Evolutionary conservation across 2,329 filamentous ascomycete genomes (phyloP).

Genomic region (Furcasterigmium furcatum): DNA sequence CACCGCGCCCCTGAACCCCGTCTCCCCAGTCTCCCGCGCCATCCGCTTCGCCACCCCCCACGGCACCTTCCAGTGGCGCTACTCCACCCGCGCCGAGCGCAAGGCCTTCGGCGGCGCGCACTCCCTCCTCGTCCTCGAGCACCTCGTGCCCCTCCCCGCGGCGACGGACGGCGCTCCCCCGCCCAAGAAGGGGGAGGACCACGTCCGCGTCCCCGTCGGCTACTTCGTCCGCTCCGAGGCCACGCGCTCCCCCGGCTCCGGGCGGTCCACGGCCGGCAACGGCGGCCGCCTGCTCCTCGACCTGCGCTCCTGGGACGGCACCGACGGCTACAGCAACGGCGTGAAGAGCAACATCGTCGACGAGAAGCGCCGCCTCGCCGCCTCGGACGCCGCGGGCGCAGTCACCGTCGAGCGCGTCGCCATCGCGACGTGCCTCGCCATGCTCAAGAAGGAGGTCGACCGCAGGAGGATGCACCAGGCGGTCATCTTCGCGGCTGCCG

Average conservation of each 20-base stretch:
- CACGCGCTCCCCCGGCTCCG: slow-evolving; percentile 35
- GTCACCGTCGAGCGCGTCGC: slow-evolving; percentile 43
- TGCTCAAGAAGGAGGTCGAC: slow-evolving; percentile 66
- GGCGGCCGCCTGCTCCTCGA: slow-evolving; percentile 46
- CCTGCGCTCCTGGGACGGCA: slow-evolving; percentile 27
- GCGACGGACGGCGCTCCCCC: slow-evolving; percentile 1
- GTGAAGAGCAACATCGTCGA: background rate
- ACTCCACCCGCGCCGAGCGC: slow-evolving; percentile 44
- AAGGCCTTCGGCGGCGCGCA: slow-evolving; percentile 32
- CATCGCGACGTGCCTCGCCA: slow-evolving; percentile 53
- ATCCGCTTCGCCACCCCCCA: slow-evolving; percentile 41
- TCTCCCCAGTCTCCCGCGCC: slow-evolving; percentile 39
- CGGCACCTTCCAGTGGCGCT: slow-evolving; percentile 54
- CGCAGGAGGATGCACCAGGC: slow-evolving; percentile 49
- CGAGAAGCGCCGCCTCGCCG: background rate
- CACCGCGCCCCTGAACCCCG: slow-evolving; percentile 17
- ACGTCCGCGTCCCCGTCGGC: slow-evolving; percentile 8
- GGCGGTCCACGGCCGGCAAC: slow-evolving; percentile 39
- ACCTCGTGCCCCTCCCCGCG: slow-evolving; percentile 28
- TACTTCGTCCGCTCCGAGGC: slow-evolving; percentile 35
- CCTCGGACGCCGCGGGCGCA: background rate
- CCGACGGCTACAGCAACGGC: background rate
- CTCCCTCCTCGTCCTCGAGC: slow-evolving; percentile 49
- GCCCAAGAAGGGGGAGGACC: slow-evolving; percentile 10
- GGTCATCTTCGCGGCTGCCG: slow-evolving; percentile 34